These are phyloP conservation scores for Russula compacta DNA, from an alignment of 768 basidiomycete species.

Conservation along the genomic window DNA sequence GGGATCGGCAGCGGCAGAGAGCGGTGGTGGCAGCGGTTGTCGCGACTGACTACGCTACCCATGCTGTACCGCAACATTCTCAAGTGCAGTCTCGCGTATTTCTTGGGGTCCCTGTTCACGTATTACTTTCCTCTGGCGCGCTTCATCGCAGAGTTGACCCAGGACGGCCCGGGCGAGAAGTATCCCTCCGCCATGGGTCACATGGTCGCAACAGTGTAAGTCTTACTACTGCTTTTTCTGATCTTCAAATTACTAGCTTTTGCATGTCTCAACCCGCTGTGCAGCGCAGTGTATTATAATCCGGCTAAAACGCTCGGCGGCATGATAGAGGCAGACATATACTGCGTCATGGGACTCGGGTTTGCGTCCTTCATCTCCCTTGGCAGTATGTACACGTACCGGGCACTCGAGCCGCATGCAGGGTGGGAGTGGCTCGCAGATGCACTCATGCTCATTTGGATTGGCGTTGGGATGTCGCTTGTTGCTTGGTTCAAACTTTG, in stretches of 20 bases:
- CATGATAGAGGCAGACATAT: conserved; percentile 87
- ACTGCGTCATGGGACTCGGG: conserved; percentile 59
- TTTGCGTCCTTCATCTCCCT: conserved; percentile 69
- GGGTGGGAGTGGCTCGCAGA: conserved; percentile 74
- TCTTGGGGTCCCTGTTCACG: conserved; percentile 86
- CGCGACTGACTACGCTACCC: conserved; percentile 34
- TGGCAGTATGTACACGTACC: conserved; percentile 67
- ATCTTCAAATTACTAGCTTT: too few species aligned
- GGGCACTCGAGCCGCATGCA: conserved; percentile 62
- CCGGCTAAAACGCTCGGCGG: conserved; percentile 89
- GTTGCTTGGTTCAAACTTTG: conserved; percentile 89
- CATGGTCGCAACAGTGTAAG: conserved; percentile 89
- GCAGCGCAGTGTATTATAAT: conserved; percentile 78
- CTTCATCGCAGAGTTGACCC: conserved; percentile 52
- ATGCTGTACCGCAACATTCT: conserved; percentile 61
- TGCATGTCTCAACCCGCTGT: neutral
- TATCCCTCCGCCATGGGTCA: conserved; percentile 75
- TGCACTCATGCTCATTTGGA: conserved; percentile 64
- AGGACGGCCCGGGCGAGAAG: conserved; percentile 37
- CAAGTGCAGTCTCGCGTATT: conserved; percentile 89
- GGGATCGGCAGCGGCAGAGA: neutral
- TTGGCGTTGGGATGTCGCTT: conserved; percentile 71
- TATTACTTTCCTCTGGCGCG: conserved; percentile 69
- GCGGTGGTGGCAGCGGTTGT: conserved; percentile 4
- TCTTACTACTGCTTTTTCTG: neutral